Evolutionary conservation across 805 yeast species (phyloP).

Genomic region (Kluyveromyces siamensis): DNA sequence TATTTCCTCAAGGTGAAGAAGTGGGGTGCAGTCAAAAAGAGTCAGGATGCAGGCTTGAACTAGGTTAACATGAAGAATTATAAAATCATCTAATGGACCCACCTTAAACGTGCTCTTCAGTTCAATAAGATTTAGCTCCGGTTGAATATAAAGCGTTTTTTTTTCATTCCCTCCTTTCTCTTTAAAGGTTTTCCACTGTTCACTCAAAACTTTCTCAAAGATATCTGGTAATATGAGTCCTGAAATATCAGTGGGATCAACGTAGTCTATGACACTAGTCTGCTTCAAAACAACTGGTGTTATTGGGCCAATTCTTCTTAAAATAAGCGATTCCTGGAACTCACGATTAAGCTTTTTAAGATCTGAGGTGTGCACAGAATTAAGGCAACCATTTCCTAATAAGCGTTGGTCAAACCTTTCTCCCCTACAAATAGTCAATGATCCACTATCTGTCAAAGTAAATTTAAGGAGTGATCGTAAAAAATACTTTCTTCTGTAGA

Average conservation of each 20-base stretch:
- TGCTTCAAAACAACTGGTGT: neutral
- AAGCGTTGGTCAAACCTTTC: slow-evolving; percentile 1
- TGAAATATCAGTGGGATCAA: neutral
- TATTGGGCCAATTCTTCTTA: neutral
- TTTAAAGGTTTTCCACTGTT: slow-evolving; percentile 7
- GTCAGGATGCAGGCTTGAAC: slow-evolving; percentile 20
- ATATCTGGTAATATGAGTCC: slow-evolving; percentile 11
- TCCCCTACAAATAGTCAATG: neutral
- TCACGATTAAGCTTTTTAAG: neutral
- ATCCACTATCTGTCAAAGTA: neutral
- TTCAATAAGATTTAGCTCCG: slow-evolving; percentile 24
- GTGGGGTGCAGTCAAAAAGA: slow-evolving; percentile 15
- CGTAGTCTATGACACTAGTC: neutral
- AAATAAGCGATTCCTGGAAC: neutral
- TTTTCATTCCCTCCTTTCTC: slow-evolving; percentile 5
- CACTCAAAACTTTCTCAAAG: slow-evolving; percentile 13
- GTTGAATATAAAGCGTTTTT: slow-evolving; percentile 14
- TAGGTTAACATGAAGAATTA: slow-evolving; percentile 18
- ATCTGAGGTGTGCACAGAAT: neutral
- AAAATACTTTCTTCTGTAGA: slow-evolving; percentile 1
- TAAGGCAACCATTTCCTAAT: neutral
- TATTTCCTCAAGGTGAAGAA: slow-evolving; percentile 8
- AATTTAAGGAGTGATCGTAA: neutral
- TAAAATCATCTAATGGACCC: neutral
- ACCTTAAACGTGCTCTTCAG: slow-evolving; percentile 15